Percentiles rank a stretch among this genome's conserved stretches.
phyloP scores from a whole-genome alignment of 345 rosid genomes.

The Corchorus capsularis region DNA sequence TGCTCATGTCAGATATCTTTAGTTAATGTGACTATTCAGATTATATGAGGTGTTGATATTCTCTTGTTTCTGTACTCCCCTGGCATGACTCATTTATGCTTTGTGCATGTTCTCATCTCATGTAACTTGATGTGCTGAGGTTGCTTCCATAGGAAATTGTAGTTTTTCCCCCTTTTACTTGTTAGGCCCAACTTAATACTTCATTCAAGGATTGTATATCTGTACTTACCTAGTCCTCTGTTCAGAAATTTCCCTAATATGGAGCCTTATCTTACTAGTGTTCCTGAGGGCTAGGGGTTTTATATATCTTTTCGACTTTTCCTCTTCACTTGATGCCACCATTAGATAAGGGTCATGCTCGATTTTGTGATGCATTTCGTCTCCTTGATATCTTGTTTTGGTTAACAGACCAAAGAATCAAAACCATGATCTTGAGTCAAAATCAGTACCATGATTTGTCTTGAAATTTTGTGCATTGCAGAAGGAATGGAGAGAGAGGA shows the following conservation, averaged over 20 bases:
- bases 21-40: neutral
- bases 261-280: no score
- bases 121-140: no score
- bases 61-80: neutral
- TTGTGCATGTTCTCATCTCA: neutral
- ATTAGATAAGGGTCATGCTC: no score
- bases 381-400: neutral
- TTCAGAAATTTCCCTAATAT: no score
- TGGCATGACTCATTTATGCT: neutral
- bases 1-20: neutral
- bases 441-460: neutral
- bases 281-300: no score
- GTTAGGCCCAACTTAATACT: no score
- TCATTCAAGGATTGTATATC: no score
- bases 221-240: no score
- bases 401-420: neutral
- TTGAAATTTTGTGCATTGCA: slow-evolving; percentile 26
- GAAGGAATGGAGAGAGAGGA: slow-evolving; percentile 77
- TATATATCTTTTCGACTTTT: no score
- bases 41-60: neutral
- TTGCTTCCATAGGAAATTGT: no score
- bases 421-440: neutral
- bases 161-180: no score
- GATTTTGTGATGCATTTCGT: neutral
- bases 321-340: no score